phyloP scores from a whole-genome alignment of 352 stramenopile genomes.

The Plasmopara halstedii region DNA sequence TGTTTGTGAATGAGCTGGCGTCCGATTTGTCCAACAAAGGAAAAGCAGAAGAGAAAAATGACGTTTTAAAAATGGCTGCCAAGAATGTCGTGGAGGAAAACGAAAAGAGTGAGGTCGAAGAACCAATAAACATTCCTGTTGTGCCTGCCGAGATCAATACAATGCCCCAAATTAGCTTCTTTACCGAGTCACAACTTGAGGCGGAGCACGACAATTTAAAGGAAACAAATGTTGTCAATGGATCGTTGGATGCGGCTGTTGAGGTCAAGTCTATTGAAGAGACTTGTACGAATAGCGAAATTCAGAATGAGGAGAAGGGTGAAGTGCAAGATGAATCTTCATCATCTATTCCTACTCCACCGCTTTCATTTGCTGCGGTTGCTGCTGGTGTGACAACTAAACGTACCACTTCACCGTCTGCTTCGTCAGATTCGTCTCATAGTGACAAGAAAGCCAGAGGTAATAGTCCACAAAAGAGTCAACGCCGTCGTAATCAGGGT shows the following conservation, averaged over 20 bases:
- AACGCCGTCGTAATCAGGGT: conserved; percentile 29
- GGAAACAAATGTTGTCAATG: conserved; percentile 1
- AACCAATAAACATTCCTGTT: conserved; percentile 8
- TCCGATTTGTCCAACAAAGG: conserved; percentile 8
- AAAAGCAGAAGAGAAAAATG: neutral
- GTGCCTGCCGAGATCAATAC: conserved; percentile 29
- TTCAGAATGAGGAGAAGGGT: conserved; percentile 10
- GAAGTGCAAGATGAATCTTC: conserved; percentile 3
- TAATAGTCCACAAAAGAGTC: conserved; percentile 22
- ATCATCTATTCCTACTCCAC: conserved; percentile 19
- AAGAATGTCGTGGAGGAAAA: conserved; percentile 1
- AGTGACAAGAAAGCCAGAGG: conserved; percentile 19
- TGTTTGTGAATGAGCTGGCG: conserved; percentile 48
- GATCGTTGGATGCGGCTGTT: conserved; percentile 14
- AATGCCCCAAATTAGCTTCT: conserved; percentile 78
- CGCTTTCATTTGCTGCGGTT: conserved; percentile 46
- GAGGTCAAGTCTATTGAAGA: conserved; percentile 12
- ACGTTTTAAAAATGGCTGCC: neutral
- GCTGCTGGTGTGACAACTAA: conserved; percentile 16
- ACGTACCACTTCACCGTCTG: conserved; percentile 14
- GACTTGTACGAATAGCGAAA: conserved; percentile 1
- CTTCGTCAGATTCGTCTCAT: conserved; percentile 16
- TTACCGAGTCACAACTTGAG: conserved; percentile 69
- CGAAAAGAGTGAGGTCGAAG: conserved; percentile 5
- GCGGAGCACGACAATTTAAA: conserved; percentile 7